Conservation (phyloP, 1,284 basidiomycete species). For the Abortiporus biennis region DNA sequence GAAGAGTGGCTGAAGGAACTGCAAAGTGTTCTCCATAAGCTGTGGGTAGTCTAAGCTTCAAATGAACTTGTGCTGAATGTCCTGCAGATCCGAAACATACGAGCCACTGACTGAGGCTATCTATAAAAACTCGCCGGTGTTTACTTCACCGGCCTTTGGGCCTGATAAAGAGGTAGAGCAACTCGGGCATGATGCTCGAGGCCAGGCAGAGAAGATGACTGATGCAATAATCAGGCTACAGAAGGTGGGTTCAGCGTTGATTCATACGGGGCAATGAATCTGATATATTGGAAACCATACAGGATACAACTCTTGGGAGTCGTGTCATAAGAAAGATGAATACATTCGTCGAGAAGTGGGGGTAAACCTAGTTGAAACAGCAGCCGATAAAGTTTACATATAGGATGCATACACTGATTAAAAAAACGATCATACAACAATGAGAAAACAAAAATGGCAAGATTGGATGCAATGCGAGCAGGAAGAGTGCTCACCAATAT, state of each 20-base stretch:
- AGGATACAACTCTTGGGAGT: slow-evolving; percentile 5
- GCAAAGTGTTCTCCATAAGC: slow-evolving; percentile 1
- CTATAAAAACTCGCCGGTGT: slow-evolving; percentile 19
- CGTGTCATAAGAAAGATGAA: slow-evolving; percentile 16
- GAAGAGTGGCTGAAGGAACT: slow-evolving; percentile 4
- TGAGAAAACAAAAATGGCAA: too few species aligned
- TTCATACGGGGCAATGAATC: not conserved
- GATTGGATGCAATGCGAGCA: too few species aligned
- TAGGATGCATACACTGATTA: too few species aligned
- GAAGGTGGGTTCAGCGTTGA: slow-evolving; percentile 13
- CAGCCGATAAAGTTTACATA: too few species aligned
- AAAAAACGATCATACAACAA: too few species aligned
- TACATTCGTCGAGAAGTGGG: slow-evolving; percentile 20
- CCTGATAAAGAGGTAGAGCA: slow-evolving; percentile 4
- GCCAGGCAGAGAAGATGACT: slow-evolving; percentile 11
- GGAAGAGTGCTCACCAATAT: too few species aligned
- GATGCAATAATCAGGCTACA: slow-evolving; percentile 13
- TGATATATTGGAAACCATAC: not conserved
- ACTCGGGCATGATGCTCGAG: slow-evolving; percentile 8
- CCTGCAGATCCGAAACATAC: slow-evolving; percentile 9
- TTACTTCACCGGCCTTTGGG: slow-evolving; percentile 21
- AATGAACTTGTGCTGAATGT: not conserved
- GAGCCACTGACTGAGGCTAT: slow-evolving; percentile 13
- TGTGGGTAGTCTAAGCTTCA: slow-evolving; percentile 13
- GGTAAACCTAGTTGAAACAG: too few species aligned